Percentiles rank a stretch among this genome's conserved stretches.
Evolutionary conservation across 805 yeast genomes (phyloP).

Genomic region (Starmera amethionina): DNA sequence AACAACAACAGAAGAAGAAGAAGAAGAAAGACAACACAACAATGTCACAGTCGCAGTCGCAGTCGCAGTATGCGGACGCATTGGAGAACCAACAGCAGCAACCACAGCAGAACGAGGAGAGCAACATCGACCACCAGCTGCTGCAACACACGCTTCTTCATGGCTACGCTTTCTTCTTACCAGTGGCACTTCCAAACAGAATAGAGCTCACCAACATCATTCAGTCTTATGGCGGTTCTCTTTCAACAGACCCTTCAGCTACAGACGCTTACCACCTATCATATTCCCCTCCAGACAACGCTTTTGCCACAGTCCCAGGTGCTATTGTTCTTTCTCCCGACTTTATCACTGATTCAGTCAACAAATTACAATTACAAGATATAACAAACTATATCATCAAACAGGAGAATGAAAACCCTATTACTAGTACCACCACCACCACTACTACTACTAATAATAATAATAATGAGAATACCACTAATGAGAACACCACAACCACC

Average conservation of each 20-base stretch:
- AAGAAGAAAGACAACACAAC: background rate
- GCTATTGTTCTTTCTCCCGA: too few relatives aligned
- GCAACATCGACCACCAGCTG: slow-evolving; percentile 1
- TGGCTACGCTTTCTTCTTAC: too few relatives aligned
- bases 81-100: background rate
- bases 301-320: too few relatives aligned
- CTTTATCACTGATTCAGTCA: slow-evolving; percentile 12
- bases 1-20: too few relatives aligned
- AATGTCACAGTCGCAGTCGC: background rate
- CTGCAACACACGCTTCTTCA: background rate
- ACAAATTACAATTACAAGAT: slow-evolving; percentile 4
- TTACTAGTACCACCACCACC: background rate
- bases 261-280: slow-evolving; percentile 3
- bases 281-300: too few relatives aligned
- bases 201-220: too few relatives aligned
- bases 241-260: too few relatives aligned
- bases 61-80: background rate
- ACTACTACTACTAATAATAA: background rate
- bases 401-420: too few relatives aligned
- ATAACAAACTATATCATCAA: too few relatives aligned
- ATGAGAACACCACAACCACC: background rate
- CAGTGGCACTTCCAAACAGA: too few relatives aligned
- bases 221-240: too few relatives aligned
- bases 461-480: too few relatives aligned
- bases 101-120: background rate